Conservation (phyloP, 768 basidiomycete genomes). For the Lentinula aciculospora region DNA sequence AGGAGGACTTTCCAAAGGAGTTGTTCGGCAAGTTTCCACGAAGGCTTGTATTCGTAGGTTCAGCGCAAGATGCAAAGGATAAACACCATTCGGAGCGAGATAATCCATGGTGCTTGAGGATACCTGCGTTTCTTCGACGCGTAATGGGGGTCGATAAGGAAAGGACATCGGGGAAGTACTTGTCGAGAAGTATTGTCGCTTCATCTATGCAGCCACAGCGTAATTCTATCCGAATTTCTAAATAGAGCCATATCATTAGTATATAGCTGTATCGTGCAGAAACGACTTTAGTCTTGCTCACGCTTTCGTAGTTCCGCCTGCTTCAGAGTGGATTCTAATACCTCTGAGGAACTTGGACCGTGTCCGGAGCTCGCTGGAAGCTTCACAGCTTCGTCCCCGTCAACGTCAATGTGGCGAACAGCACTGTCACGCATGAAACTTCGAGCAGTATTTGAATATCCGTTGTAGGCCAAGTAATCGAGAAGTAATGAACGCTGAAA, state of each 20-base stretch:
- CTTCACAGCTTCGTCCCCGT: slow-evolving; percentile 59
- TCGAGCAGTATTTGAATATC: slow-evolving; percentile 64
- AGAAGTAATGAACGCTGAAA: slow-evolving; percentile 62
- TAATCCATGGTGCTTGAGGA: slow-evolving; percentile 35
- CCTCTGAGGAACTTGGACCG: slow-evolving; percentile 10
- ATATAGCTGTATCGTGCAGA: slow-evolving; percentile 4
- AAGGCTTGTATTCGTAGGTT: slow-evolving; percentile 87
- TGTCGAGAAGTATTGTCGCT: slow-evolving; percentile 60
- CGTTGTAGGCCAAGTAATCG: slow-evolving; percentile 72
- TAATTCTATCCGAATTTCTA: slow-evolving; percentile 68
- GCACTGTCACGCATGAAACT: slow-evolving; percentile 63
- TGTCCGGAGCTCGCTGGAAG: background rate
- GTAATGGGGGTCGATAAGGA: slow-evolving; percentile 2
- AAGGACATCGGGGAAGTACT: slow-evolving; percentile 73
- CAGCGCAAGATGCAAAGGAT: slow-evolving; percentile 71
- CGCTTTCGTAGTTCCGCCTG: slow-evolving; percentile 51
- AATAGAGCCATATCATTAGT: background rate
- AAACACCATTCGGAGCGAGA: slow-evolving; percentile 54
- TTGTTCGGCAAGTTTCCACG: slow-evolving; percentile 77
- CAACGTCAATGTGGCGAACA: slow-evolving; percentile 57
- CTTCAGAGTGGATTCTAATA: slow-evolving; percentile 34
- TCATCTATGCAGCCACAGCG: slow-evolving; percentile 72
- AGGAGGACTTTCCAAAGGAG: slow-evolving; percentile 45
- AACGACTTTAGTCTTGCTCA: slow-evolving; percentile 22
- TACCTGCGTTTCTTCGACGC: background rate